Evolutionary conservation across 2,329 filamentous ascomycete species (phyloP).

Genomic region (Penicillium sp.): DNA sequence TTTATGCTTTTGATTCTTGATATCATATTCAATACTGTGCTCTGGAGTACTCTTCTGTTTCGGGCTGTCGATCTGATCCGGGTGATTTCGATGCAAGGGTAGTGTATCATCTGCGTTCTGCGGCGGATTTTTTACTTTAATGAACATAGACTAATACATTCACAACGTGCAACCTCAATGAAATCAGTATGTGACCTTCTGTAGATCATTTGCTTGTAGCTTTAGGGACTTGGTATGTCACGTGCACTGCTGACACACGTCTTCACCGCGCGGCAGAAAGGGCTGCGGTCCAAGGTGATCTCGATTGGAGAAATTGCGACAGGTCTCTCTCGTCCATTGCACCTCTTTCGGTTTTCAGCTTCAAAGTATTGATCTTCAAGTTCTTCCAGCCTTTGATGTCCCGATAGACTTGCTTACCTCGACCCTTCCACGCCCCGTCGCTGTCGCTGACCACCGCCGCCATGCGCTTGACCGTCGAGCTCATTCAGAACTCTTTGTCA

Average conservation of each 20-base stretch:
- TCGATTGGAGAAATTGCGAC: constrained; percentile 21
- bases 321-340: constrained; percentile 8
- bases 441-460: constrained; percentile 26
- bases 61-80: constrained; percentile 18
- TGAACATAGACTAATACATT: constrained; percentile 26
- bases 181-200: neutral
- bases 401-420: constrained; percentile 7
- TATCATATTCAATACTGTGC: constrained; percentile 23
- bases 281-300: constrained; percentile 17
- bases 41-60: constrained; percentile 25
- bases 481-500: constrained; percentile 90
- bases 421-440: neutral
- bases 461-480: constrained; percentile 94
- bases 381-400: constrained; percentile 12
- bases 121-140: constrained; percentile 10
- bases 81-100: constrained; percentile 20
- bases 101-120: constrained; percentile 20
- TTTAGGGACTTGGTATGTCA: neutral
- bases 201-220: neutral
- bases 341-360: constrained; percentile 1
- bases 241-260: neutral
- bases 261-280: constrained; percentile 25
- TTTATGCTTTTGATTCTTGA: constrained; percentile 20
- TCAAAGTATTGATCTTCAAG: neutral
- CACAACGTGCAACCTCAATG: neutral